phyloP scores from a whole-genome alignment of 83 land plant species.

The Isoetes engelmannii region DNA sequence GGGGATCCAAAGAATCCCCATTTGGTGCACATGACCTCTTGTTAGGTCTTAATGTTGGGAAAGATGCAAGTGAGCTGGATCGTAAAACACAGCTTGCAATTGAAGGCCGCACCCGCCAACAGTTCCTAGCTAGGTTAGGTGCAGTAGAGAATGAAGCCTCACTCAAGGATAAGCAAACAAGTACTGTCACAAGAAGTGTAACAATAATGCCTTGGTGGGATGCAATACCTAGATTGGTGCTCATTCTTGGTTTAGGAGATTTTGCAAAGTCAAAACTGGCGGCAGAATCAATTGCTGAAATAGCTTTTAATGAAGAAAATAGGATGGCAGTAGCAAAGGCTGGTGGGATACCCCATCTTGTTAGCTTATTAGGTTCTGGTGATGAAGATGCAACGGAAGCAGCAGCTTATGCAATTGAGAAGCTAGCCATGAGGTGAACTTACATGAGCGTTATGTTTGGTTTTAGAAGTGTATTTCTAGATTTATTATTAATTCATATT shows the following conservation, averaged over 20 bases:
- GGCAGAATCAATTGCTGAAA: constrained; percentile 58
- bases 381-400: constrained; percentile 49
- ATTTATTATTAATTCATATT: no score
- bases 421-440: constrained; percentile 60
- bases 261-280: constrained; percentile 49
- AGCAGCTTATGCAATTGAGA: constrained; percentile 57
- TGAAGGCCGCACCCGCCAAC: constrained; percentile 62
- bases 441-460: no score
- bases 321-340: constrained; percentile 67
- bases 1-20: constrained; percentile 37
- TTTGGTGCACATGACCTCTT: constrained; percentile 78
- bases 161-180: not conserved
- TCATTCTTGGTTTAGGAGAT: constrained; percentile 72
- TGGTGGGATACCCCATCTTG: constrained; percentile 65
- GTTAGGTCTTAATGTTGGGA: constrained; percentile 49
- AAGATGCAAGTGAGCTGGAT: constrained; percentile 33
- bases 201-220: constrained; percentile 77
- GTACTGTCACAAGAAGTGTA: constrained; percentile 13
- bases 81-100: constrained; percentile 49
- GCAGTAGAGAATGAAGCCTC: constrained; percentile 58
- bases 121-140: constrained; percentile 74
- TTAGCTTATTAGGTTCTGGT: constrained; percentile 43
- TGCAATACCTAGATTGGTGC: constrained; percentile 76
- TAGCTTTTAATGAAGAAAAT: constrained; percentile 66
- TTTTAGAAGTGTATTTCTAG: no score